These are phyloP conservation scores for Cucurbita argyrosperma DNA, from an alignment of 306 rosid genomes.

Conservation along the genomic window DNA sequence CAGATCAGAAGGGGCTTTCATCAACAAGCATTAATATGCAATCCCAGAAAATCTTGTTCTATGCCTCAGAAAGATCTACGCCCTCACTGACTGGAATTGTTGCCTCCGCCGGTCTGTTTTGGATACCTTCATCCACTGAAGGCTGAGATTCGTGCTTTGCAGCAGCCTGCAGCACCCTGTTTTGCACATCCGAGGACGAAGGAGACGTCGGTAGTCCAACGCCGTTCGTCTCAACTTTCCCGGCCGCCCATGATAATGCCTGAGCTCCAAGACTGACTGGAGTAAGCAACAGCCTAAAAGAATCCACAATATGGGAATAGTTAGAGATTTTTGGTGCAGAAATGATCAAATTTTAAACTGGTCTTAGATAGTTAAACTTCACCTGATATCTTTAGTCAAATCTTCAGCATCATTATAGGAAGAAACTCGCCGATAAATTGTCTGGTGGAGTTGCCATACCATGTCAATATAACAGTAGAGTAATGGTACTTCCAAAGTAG, in stretches of 20 bases:
- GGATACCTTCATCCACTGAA: conserved; percentile 42
- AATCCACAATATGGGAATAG: conserved; percentile 5
- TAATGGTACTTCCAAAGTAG: background rate
- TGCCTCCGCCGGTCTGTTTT: conserved; percentile 35
- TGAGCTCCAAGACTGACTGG: conserved; percentile 59
- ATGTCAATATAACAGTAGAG: conserved; percentile 2
- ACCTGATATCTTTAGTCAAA: conserved; percentile 62
- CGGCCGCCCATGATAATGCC: conserved; percentile 88
- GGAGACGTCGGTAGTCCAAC: conserved; percentile 85
- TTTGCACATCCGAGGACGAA: conserved; percentile 81
- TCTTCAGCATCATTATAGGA: conserved; percentile 55
- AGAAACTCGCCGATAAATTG: conserved; percentile 43
- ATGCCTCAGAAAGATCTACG: conserved; percentile 40
- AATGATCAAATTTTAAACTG: conserved; percentile 5
- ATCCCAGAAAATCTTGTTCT: background rate
- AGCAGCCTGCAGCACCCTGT: conserved; percentile 86
- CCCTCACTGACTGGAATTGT: conserved; percentile 35
- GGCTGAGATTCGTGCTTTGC: conserved; percentile 96
- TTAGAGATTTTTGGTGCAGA: background rate
- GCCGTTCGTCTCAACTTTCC: conserved; percentile 62
- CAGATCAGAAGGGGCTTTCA: background rate
- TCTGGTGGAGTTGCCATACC: conserved; percentile 28
- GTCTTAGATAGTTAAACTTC: conserved; percentile 7
- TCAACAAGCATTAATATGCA: background rate
- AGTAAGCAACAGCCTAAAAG: conserved; percentile 46